Evolutionary conservation across 78 protist species (phyloP).

Genomic region (Dictyostelium brefeldianum): DNA sequence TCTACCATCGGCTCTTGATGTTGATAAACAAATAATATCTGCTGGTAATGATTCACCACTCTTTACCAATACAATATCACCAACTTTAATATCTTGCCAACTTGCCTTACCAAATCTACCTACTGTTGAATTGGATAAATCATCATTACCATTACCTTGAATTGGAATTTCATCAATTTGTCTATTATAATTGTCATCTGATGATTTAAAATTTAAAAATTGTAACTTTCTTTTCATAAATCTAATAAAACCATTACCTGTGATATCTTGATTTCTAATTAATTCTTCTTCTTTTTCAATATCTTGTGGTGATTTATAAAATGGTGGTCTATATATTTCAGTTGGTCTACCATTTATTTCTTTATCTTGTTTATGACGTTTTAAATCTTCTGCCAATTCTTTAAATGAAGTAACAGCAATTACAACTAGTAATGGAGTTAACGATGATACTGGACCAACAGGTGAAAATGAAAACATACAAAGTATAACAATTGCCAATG

Average conservation of each 20-base stretch:
- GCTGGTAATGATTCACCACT: constrained; percentile 67
- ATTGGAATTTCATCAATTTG: too few species aligned
- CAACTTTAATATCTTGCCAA: constrained; percentile 84
- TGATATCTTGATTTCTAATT: neutral
- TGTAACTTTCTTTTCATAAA: too few species aligned
- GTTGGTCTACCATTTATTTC: constrained; percentile 62
- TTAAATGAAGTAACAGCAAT: constrained; percentile 86
- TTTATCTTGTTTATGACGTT: constrained; percentile 74
- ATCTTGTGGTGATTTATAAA: neutral
- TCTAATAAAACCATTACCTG: neutral
- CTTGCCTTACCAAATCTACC: constrained; percentile 17
- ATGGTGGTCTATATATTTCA: constrained; percentile 48
- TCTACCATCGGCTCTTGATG: constrained; percentile 69
- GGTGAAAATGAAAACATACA: constrained; percentile 91
- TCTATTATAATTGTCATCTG: neutral
- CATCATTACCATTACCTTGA: too few species aligned
- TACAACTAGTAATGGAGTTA: constrained; percentile 89
- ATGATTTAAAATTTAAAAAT: too few species aligned
- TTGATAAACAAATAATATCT: constrained; percentile 57
- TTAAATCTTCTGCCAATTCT: constrained; percentile 91
- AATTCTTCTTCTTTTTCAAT: neutral
- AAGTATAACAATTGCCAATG: constrained; percentile 85
- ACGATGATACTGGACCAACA: constrained; percentile 86
- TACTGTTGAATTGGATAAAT: too few species aligned
- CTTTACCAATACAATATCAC: constrained; percentile 84